phyloP scores from a whole-genome alignment of 78 protist genomes.

The Dictyostelium citrinum region DNA sequence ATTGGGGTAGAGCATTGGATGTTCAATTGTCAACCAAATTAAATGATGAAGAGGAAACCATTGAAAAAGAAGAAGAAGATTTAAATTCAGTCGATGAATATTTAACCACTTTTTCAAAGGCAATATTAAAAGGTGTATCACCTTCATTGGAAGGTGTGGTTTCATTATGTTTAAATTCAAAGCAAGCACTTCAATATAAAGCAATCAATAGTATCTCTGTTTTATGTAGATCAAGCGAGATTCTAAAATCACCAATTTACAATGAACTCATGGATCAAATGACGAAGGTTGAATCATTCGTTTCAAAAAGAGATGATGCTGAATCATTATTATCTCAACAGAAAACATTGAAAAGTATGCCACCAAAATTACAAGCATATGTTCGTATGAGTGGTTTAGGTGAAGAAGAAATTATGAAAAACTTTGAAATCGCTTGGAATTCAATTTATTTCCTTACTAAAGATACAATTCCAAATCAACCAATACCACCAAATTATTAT shows the following conservation, averaged over 20 bases:
- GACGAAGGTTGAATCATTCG: slow-evolving; percentile 46
- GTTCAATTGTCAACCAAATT: slow-evolving; percentile 34
- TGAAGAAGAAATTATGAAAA: slow-evolving; percentile 68
- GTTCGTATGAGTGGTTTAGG: slow-evolving; percentile 52
- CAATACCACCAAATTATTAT: slow-evolving; percentile 72
- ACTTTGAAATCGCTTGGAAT: slow-evolving; percentile 70
- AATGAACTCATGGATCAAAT: slow-evolving; percentile 10
- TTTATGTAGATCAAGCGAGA: slow-evolving; percentile 18
- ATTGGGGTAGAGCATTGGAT: slow-evolving; percentile 61
- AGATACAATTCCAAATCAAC: slow-evolving; percentile 68
- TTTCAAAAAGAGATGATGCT: slow-evolving; percentile 55
- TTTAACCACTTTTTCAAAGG: slow-evolving; percentile 36
- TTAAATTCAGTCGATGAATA: slow-evolving; percentile 48
- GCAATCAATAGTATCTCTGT: slow-evolving; percentile 55
- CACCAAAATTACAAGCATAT: slow-evolving; percentile 73
- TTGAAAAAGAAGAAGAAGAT: slow-evolving; percentile 62
- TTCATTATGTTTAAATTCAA: slow-evolving; percentile 37
- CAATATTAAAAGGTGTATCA: background rate
- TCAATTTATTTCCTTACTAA: slow-evolving; percentile 63
- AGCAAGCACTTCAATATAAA: slow-evolving; percentile 60
- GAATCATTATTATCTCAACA: slow-evolving; percentile 61
- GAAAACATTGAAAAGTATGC: slow-evolving; percentile 52
- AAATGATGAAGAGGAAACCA: slow-evolving; percentile 29
- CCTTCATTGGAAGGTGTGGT: slow-evolving; percentile 66
- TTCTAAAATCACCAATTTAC: background rate